Evolutionary conservation across 139 green algal species (phyloP).

Genomic region (Pleodorina starrii): DNA sequence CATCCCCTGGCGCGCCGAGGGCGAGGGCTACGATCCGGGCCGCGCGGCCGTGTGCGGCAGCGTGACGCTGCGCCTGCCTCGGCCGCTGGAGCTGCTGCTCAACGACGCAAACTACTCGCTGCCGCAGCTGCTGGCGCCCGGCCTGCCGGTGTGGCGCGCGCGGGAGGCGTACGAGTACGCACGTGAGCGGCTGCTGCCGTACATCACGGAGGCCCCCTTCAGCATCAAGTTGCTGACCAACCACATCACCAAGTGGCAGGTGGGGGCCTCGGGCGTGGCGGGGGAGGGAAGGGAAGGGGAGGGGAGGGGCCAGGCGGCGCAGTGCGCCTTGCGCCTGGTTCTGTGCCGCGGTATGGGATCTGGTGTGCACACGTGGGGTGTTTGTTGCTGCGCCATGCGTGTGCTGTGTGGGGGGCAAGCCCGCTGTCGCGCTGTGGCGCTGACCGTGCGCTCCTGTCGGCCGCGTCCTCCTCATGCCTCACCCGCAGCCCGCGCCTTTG

Average conservation of each 20-base stretch:
- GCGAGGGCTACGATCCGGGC: conserved; percentile 52
- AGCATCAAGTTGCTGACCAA: conserved; percentile 60
- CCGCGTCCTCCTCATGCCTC: too few species aligned
- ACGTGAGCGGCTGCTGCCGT: conserved; percentile 56
- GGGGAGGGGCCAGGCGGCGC: too few species aligned
- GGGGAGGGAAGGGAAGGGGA: too few species aligned
- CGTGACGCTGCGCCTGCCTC: conserved; percentile 64
- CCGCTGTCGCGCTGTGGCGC: too few species aligned
- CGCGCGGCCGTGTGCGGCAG: conserved; percentile 60
- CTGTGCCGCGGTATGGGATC: too few species aligned
- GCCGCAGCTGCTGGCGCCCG: conserved; percentile 45
- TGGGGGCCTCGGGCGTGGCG: conserved; percentile 8
- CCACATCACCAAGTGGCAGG: conserved; percentile 68
- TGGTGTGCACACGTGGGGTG: too few species aligned
- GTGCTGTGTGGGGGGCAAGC: too few species aligned
- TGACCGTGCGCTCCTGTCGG: too few species aligned
- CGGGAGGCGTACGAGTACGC: conserved; percentile 47
- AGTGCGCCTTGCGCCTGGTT: too few species aligned
- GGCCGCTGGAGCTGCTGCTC: conserved; percentile 64
- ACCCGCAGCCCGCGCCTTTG: too few species aligned
- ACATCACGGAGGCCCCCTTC: conserved; percentile 53
- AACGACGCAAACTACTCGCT: conserved; percentile 74
- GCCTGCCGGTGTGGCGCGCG: conserved; percentile 50
- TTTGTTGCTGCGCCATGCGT: too few species aligned
- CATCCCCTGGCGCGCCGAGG: conserved; percentile 42